A percentile compares a stretch with the other conserved stretches of the same genome.
phyloP scores from a whole-genome alignment of 2,329 filamentous ascomycete species.

The Penicillium sp. region DNA sequence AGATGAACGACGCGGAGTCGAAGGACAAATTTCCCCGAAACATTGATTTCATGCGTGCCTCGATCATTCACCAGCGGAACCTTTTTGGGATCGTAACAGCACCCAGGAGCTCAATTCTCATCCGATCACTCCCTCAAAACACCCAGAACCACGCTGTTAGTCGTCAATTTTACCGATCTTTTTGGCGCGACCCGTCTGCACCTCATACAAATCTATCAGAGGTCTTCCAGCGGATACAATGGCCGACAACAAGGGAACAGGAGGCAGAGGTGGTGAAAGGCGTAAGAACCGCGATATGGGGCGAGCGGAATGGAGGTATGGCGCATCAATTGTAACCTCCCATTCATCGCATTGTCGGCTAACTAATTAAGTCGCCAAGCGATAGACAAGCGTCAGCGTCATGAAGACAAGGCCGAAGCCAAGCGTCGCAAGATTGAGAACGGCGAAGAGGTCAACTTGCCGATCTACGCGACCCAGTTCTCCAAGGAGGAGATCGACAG shows the following conservation, averaged over 20 bases:
- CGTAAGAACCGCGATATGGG: slow-evolving; percentile 68
- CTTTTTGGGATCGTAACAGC: slow-evolving; percentile 12
- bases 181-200: slow-evolving; percentile 1
- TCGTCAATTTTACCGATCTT: background rate
- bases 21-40: slow-evolving; percentile 13
- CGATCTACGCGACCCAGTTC: slow-evolving; percentile 60
- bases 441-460: slow-evolving; percentile 41
- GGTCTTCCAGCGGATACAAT: slow-evolving; percentile 27
- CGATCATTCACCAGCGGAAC: slow-evolving; percentile 19
- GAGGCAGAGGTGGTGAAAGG: slow-evolving; percentile 39
- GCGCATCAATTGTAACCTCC: slow-evolving; percentile 6
- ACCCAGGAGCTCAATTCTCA: background rate
- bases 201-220: slow-evolving; percentile 18
- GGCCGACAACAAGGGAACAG: slow-evolving; percentile 38
- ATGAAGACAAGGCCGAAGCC: slow-evolving; percentile 51
- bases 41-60: slow-evolving; percentile 15
- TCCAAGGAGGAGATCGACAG: slow-evolving; percentile 80
- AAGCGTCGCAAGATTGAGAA: slow-evolving; percentile 58
- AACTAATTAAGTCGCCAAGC: slow-evolving; percentile 55
- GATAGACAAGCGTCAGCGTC: slow-evolving; percentile 54
- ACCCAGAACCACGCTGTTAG: background rate
- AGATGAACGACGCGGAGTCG: slow-evolving; percentile 5
- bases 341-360: slow-evolving; percentile 30
- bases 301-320: slow-evolving; percentile 64
- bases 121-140: background rate